Evolutionary conservation across 108 stramenopile genomes (phyloP), one percentile per base, ranked within the genome.

Genomic region (Aurantiochytrium sp.): DNA sequence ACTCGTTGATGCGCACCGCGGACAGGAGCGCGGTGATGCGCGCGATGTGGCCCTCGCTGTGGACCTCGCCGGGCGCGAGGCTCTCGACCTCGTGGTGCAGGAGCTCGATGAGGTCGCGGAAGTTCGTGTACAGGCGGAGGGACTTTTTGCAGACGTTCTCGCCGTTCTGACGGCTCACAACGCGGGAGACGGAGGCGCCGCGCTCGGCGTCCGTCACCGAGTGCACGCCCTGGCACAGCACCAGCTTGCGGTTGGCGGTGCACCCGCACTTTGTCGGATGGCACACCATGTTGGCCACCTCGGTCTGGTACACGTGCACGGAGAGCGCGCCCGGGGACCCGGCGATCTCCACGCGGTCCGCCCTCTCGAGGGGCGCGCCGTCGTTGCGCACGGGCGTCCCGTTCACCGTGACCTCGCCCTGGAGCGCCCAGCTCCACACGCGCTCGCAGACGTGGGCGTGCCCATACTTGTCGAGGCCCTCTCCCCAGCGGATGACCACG

Each of bases 31-130:
- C 45, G 45, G 21, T 81, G 73, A 81, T 81, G 0, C 45, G 39
- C 0, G 39, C 73, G 24, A 81, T 81, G 73, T 81, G 73, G 21
- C 32, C 73, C 45, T 81, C 73, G 73, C 24, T 27, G 30, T 81
- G 73, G 36, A 48, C n/a, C 45, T 81, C 45, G n/a, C 73, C 73
- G 8, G 12, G 42, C 45, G 21, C 45, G 42, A 81, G 12, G 39
- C 21, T 41, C 73, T 81, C 73, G 45, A 81, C 2, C 4, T 81
- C 73, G 30, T 81, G 73, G 30, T 81, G 73, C 36, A 81, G 30
- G 12, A 48, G 39, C 73, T 81, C 73, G 39, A 81, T 81, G 73
- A 81, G 73, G 45, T 81, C 73, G 73, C 73, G 73, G 24, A 81
- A 81, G 73, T 81, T 81, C 2, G 73, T 81, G 3, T 81, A 81